Base-by-base conservation (phyloP, 129 eudicot species). In the Mikania micrantha region DNA sequence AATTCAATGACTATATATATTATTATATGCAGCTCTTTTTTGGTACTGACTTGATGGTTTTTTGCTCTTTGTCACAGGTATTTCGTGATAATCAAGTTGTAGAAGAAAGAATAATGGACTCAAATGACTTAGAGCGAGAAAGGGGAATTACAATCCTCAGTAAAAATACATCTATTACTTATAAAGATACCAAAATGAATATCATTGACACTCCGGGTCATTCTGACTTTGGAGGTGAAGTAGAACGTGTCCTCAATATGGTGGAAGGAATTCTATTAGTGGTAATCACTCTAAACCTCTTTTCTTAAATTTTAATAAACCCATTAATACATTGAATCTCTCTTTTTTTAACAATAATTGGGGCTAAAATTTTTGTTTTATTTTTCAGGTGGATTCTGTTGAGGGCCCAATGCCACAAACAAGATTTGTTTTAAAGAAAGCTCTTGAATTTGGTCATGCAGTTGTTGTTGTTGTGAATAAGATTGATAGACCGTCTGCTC, bases 321-420 rank as follows among this genome's bases (percentile, higher is more conserved):
- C n/a, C n/a, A n/a, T n/a, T n/a, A n/a, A n/a, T n/a, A n/a, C n/a
- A n/a, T n/a, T n/a, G n/a, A n/a, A n/a, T n/a, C n/a, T n/a, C n/a
- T n/a, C n/a, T n/a, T 75, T 20, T 63, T 39, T 24, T 54, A 16
- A 4, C 27, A 28, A 17, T 59, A 24, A 12, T 7, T 50, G 1
- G n/a, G n/a, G n/a, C n/a, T 64, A 19, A 39, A 42, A 25, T 64
- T 15, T 24, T 29, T 25, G 9, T 39, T 15, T n/a, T 57, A 19
- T 28, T 41, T 77, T 85, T 77, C 75, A 91, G 98, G 98, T 93
- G 16, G 99, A 93, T 79, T 93, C 99, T 35, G 98, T 93, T 50
- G 98, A 93, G 82, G 98, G 98, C 60, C 98, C 98, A 49, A 93
- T 93, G 99, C 99, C 99, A 24, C 96, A 93, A 71, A 93, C 99